phyloP scores from a whole-genome alignment of 129 eudicot species.

The Tagetes erecta region DNA sequence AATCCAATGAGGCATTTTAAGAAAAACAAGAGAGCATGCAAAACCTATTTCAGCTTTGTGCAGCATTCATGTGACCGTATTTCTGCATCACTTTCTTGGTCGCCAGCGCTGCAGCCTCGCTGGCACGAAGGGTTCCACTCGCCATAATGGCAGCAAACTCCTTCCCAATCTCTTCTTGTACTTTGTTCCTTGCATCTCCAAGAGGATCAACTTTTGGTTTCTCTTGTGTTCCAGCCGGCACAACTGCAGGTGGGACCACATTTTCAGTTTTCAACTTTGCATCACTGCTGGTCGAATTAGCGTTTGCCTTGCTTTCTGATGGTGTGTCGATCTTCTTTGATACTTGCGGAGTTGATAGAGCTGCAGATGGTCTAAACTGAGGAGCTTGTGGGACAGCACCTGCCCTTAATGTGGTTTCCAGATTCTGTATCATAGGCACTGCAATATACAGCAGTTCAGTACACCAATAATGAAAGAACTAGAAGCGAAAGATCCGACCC shows the following conservation, averaged over 20 bases:
- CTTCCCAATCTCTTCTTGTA: slow-evolving; percentile 73
- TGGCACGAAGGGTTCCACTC: slow-evolving; percentile 72
- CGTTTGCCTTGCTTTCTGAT: slow-evolving; percentile 8
- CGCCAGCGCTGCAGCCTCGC: slow-evolving; percentile 94
- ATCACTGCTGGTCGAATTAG: slow-evolving; percentile 12
- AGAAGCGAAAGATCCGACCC: neutral
- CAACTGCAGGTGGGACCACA: slow-evolving; percentile 37
- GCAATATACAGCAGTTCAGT: slow-evolving; percentile 19
- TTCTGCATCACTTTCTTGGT: slow-evolving; percentile 81
- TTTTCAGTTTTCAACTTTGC: neutral
- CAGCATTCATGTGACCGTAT: slow-evolving; percentile 55
- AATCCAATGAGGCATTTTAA: neutral
- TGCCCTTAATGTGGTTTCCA: slow-evolving; percentile 76
- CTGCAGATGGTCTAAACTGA: slow-evolving; percentile 58
- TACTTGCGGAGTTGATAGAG: slow-evolving; percentile 24
- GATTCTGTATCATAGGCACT: slow-evolving; percentile 97
- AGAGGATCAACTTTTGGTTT: slow-evolving; percentile 52
- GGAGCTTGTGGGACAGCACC: slow-evolving; percentile 94
- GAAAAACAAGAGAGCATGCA: neutral
- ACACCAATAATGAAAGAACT: neutral
- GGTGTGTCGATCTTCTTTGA: slow-evolving; percentile 23
- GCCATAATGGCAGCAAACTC: slow-evolving; percentile 93
- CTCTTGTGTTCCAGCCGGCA: slow-evolving; percentile 40
- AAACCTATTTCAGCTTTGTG: slow-evolving; percentile 52
- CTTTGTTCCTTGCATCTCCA: slow-evolving; percentile 71